These are phyloP conservation scores for Kodamaea hsintzibuensis DNA, from an alignment of 805 yeast species.

Conservation along the genomic window DNA sequence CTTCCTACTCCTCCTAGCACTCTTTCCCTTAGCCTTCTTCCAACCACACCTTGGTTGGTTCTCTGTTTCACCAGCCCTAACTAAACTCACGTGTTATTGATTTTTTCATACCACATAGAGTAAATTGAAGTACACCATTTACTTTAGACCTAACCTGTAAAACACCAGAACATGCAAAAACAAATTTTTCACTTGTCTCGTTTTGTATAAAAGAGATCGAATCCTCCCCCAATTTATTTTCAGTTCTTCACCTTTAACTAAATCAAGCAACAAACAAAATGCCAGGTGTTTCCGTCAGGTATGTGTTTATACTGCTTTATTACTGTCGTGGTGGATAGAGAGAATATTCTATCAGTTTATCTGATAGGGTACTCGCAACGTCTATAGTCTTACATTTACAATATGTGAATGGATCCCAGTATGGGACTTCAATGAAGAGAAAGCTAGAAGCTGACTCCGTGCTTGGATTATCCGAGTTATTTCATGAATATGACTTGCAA, in stretches of 20 bases:
- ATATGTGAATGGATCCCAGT: not conserved
- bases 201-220: constrained; percentile 1
- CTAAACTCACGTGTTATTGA: not conserved
- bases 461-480: not conserved
- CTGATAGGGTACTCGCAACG: constrained; percentile 9
- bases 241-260: constrained; percentile 13
- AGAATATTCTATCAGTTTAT: constrained; percentile 10
- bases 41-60: too few species aligned
- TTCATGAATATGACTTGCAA: not conserved
- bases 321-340: constrained; percentile 30
- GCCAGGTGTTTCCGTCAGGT: constrained; percentile 99
- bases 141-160: not conserved
- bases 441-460: not conserved
- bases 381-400: constrained; percentile 9
- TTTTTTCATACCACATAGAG: not conserved
- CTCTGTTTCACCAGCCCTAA: not conserved
- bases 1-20: too few species aligned
- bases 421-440: not conserved
- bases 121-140: not conserved
- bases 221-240: not conserved
- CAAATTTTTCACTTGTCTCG: not conserved
- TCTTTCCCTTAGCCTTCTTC: too few species aligned
- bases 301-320: constrained; percentile 43
- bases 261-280: constrained; percentile 49
- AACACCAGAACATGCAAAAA: not conserved